Base-by-base conservation (phyloP, 2,329 filamentous ascomycete genomes). In the Neopestalotiopsis rosae region DNA sequence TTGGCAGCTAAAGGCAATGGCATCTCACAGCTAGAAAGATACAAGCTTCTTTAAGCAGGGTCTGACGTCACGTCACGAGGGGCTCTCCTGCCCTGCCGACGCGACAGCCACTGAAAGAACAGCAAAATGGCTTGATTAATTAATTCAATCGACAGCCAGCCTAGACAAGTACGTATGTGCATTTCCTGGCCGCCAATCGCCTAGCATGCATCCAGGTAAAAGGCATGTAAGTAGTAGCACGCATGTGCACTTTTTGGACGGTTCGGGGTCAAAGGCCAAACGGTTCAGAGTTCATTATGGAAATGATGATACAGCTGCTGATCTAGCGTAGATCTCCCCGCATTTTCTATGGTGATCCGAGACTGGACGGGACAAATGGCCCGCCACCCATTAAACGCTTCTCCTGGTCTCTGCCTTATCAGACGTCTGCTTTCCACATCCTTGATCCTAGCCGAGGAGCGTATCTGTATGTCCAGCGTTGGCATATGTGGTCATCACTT, bases 61-160 rank as follows among this genome's bases (percentile, higher is more conserved):
- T 34, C 32, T 62, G 59, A 62, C 59, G 59, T 62, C 59, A 62
- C 57, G 24, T 9, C 20, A 52, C 30, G 7, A 59, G 24, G 57
- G 30, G 57, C 24, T 17, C 24, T 17, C 6, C 49, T 24, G 7
- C 13, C 49, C 6, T 56, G 57, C 57, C 24, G 30, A 59, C 24
- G 10, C 57, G 30, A 59, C n/a, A 52, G 45, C 45, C 45, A 52
- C 17, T 52, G 45, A 52, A 38, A 38, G 24, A 38, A 10, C 34
- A 38, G 34, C 34, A 38, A 38, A 38, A 38, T 38, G 34, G 10
- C 10, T 38, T 38, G 34, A 38, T 38, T 38, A 10, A 38, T 38
- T 38, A 38, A 38, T 38, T 38, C 6, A 38, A 38, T 38, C 34
- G 34, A 10, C 10, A 38, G 34, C 34, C 10, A 10, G 10, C 34